Percentiles rank a stretch among this genome's conserved stretches.
Evolutionary conservation across 1,139 yeast genomes (phyloP).

Genomic region (Candida pseudoviswanathii): DNA sequence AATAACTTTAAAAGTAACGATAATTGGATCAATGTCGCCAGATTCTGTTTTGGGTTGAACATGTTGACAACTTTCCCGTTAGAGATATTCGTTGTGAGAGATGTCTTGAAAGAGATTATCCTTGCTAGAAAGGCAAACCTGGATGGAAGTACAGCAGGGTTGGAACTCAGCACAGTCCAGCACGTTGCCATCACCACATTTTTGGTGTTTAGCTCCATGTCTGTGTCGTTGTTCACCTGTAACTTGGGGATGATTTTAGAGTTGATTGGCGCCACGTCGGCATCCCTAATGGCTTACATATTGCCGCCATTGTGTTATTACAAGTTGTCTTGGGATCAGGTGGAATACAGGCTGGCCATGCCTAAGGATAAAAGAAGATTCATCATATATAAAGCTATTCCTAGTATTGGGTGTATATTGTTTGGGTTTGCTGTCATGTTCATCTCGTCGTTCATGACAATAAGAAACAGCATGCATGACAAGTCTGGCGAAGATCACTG

Average conservation of each 20-base stretch:
- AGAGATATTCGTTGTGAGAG: slow-evolving; percentile 87
- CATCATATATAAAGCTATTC: slow-evolving; percentile 38
- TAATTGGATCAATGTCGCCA: slow-evolving; percentile 73
- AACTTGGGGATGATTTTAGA: slow-evolving; percentile 88
- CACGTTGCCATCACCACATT: slow-evolving; percentile 71
- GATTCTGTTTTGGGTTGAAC: slow-evolving; percentile 89
- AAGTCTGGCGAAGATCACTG: slow-evolving; percentile 34
- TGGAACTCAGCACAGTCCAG: slow-evolving; percentile 45
- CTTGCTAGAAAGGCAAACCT: slow-evolving; percentile 24
- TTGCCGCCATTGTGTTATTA: slow-evolving; percentile 85
- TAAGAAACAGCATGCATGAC: slow-evolving; percentile 26
- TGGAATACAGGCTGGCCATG: slow-evolving; percentile 43
- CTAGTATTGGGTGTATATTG: slow-evolving; percentile 60
- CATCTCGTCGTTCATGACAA: slow-evolving; percentile 74
- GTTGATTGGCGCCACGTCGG: slow-evolving; percentile 89
- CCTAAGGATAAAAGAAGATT: slow-evolving; percentile 29
- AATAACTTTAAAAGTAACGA: slow-evolving; percentile 84
- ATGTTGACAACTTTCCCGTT: slow-evolving; percentile 94
- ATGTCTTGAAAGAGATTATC: slow-evolving; percentile 72
- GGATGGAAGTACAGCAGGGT: slow-evolving; percentile 35
- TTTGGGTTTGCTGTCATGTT: slow-evolving; percentile 82
- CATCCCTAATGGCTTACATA: slow-evolving; percentile 89
- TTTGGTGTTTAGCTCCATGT: slow-evolving; percentile 71
- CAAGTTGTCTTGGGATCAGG: slow-evolving; percentile 56
- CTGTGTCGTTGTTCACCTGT: slow-evolving; percentile 77